Evolutionary conservation across 352 stramenopile species (phyloP).

Genomic region (Phytophthora sp.): DNA sequence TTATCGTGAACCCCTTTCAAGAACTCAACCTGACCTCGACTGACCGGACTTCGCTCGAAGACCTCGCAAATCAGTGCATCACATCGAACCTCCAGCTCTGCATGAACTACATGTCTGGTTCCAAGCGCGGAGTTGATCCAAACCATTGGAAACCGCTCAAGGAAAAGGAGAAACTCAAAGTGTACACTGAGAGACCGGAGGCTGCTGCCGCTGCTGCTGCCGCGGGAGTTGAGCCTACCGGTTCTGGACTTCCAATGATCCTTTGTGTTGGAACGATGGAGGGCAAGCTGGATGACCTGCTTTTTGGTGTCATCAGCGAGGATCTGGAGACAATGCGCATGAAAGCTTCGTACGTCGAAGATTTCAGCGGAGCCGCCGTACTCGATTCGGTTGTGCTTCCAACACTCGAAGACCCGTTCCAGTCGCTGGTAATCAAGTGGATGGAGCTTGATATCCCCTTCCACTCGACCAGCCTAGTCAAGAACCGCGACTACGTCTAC

Average conservation of each 20-base stretch:
- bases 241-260: conserved; percentile 29
- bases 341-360: conserved; percentile 43
- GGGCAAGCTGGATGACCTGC: conserved; percentile 39
- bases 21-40: conserved; percentile 16
- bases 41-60: conserved; percentile 26
- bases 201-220: conserved; percentile 3
- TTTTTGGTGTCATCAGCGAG: conserved; percentile 41
- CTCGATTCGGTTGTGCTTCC: conserved; percentile 26
- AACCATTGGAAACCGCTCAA: conserved; percentile 36
- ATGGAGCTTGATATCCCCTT: conserved; percentile 38
- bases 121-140: conserved; percentile 28
- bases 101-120: conserved; percentile 28
- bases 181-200: conserved; percentile 22
- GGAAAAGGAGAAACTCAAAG: conserved; percentile 28
- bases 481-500: conserved; percentile 52
- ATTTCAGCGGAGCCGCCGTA: conserved; percentile 30
- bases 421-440: conserved; percentile 40
- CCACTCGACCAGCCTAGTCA: conserved; percentile 23
- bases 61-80: conserved; percentile 32
- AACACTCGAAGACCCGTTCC: conserved; percentile 26
- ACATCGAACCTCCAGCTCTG: conserved; percentile 20
- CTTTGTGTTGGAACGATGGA: conserved; percentile 33
- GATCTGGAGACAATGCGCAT: conserved; percentile 43
- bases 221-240: conserved; percentile 5
- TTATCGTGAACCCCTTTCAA: conserved; percentile 41